Evolutionary conservation across 1,284 basidiomycete species (phyloP).

Genomic region (Cryptococcus jaspeensis): DNA sequence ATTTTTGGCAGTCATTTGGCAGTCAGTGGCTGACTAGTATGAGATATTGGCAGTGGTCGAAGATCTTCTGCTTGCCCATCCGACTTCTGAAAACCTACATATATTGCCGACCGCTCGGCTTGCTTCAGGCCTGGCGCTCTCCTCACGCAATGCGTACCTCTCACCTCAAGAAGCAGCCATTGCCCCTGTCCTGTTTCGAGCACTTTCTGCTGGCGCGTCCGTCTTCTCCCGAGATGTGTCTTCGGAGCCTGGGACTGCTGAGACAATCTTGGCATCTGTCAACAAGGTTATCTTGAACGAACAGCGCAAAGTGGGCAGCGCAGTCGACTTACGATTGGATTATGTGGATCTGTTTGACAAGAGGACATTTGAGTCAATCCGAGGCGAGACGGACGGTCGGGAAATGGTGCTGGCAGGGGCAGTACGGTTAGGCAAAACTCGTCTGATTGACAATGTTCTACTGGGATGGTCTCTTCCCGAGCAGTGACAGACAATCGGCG

Average conservation of each 20-base stretch:
- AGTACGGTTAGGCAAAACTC: constrained; percentile 78
- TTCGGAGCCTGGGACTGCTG: constrained; percentile 52
- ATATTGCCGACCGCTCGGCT: constrained; percentile 80
- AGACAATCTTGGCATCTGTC: constrained; percentile 57
- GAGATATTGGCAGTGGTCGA: constrained; percentile 57
- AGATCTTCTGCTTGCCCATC: constrained; percentile 79
- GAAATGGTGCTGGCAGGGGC: constrained; percentile 84
- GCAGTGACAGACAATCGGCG: no score
- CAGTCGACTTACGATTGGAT: constrained; percentile 67
- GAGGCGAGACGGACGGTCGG: constrained; percentile 37
- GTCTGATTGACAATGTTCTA: constrained; percentile 90
- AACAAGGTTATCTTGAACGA: constrained; percentile 31
- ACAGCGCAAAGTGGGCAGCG: constrained; percentile 52
- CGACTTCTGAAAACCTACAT: constrained; percentile 65
- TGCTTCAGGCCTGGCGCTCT: constrained; percentile 69
- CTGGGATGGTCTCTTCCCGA: constrained; percentile 56
- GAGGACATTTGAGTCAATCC: constrained; percentile 59
- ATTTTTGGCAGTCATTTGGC: no score
- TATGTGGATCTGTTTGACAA: constrained; percentile 89
- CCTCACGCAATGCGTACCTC: constrained; percentile 88
- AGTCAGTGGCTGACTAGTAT: neutral
- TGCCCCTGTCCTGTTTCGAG: constrained; percentile 71
- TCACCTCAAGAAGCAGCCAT: constrained; percentile 62
- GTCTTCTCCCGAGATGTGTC: neutral
- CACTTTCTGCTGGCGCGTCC: constrained; percentile 59